Conservation (phyloP, 805 yeast species). For the Metschnikowia rubicola region DNA sequence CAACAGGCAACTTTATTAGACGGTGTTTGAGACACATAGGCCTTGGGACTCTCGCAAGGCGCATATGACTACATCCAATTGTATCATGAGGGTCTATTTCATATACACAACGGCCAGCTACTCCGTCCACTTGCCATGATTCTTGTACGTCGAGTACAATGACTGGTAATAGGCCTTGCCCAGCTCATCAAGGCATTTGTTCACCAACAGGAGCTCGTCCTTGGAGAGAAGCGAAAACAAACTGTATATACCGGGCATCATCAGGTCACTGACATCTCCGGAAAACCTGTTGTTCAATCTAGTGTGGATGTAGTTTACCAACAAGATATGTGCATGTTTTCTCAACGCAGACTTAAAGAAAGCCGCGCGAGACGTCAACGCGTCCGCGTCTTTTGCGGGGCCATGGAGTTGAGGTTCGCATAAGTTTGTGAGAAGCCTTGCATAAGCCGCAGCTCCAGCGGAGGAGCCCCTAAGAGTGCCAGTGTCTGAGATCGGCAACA, state of each 20-base stretch:
- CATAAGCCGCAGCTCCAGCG: constrained; percentile 40
- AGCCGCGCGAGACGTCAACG: constrained; percentile 53
- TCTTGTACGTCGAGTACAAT: constrained; percentile 69
- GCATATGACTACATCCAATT: not conserved
- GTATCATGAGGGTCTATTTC: too few species aligned
- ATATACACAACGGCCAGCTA: not conserved
- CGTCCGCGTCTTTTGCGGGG: constrained; percentile 24
- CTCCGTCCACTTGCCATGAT: constrained; percentile 76
- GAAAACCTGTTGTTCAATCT: constrained; percentile 50
- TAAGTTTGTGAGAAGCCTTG: constrained; percentile 60
- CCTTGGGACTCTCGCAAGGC: constrained; percentile 1
- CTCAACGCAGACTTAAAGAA: constrained; percentile 59
- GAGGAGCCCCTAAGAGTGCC: constrained; percentile 1
- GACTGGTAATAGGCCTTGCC: constrained; percentile 66
- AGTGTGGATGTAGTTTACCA: constrained; percentile 55
- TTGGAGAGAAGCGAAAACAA: constrained; percentile 68
- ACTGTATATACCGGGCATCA: constrained; percentile 56
- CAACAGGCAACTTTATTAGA: constrained; percentile 1
- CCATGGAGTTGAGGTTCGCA: constrained; percentile 63
- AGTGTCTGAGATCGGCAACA: constrained; percentile 40
- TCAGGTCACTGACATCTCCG: constrained; percentile 40
- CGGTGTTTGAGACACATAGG: not conserved
- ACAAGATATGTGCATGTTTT: constrained; percentile 55
- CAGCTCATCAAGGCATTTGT: constrained; percentile 61
- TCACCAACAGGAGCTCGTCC: constrained; percentile 60